Base-by-base conservation (phyloP, 306 rosid genomes). In the Lathyrus sativus region DNA sequence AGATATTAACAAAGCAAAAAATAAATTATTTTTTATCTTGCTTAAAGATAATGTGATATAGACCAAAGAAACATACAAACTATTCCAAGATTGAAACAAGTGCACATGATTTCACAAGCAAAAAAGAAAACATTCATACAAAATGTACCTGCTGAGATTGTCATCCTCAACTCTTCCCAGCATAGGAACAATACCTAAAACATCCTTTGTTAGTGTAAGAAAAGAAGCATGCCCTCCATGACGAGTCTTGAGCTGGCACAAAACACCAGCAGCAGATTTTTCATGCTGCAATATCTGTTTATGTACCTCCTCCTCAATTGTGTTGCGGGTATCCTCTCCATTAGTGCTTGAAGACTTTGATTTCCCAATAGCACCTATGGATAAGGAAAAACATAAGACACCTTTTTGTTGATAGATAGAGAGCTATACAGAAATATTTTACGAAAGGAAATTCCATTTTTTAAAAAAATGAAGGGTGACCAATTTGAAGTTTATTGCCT, bases 141-240 rank as follows among this genome's bases (percentile, higher is more conserved):
- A 73, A 61, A 43, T 14, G 48, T 62, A 89, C 98, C 91, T 84
- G 82, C 91, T 85, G 78, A 92, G 90, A 72, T 79, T 81, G 63
- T 76, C 83, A 62, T 87, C 92, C 29, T 83, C 85, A 31, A 92
- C 85, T 80, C 63, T 82, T 7, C 91, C 98, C 33, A 92, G 82
- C 14, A 71, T 62, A 67, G 91, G 95, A 81, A 92, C 98, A 75
- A 89, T 59, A 35, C 98, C 98, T 41, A 92, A 72, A 54, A 84
- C 84, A 75, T 89, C 96, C 82, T 86, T 85, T 66, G 75, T 58
- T 67, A 68, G 26, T 49, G 86, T 17, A 70, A 81, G 83, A 45
- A 61, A 66, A 55, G 86, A 82, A 35, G 76, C 87, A 78, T 76
- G 86, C 42, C 84, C 37, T 65, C 84, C 83, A 62, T 82, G 89